A percentile compares a stretch with the other conserved stretches of the same genome.
phyloP scores from a whole-genome alignment of 345 rosid genomes.

The Salix suchowensis region DNA sequence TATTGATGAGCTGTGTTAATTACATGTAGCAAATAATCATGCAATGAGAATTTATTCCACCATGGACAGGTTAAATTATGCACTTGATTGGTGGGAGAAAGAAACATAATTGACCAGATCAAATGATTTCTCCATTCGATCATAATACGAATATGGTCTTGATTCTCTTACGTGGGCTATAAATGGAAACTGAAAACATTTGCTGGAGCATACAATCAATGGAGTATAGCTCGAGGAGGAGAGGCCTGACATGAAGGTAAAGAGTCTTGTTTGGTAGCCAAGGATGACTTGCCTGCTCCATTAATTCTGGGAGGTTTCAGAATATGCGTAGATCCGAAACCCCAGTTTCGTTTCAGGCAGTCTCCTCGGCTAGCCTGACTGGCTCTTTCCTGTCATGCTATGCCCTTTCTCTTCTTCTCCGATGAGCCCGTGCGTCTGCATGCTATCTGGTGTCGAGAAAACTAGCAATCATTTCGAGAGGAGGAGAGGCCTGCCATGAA shows the following conservation, averaged over 20 bases:
- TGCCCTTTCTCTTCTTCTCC: slow-evolving; percentile 18
- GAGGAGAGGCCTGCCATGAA: slow-evolving; percentile 34
- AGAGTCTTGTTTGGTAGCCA: slow-evolving; percentile 39
- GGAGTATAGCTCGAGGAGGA: slow-evolving; percentile 1
- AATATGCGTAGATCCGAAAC: neutral
- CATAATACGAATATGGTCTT: neutral
- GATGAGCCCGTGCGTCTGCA: neutral
- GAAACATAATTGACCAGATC: neutral
- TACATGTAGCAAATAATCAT: neutral
- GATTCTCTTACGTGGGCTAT: neutral
- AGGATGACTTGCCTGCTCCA: slow-evolving; percentile 57
- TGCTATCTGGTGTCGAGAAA: neutral
- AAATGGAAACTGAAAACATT: neutral
- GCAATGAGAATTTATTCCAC: slow-evolving; percentile 15
- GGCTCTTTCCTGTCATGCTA: slow-evolving; percentile 34
- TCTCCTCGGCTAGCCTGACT: slow-evolving; percentile 40
- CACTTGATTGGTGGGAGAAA: neutral
- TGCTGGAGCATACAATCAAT: neutral
- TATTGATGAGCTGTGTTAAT: neutral
- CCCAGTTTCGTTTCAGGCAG: slow-evolving; percentile 24
- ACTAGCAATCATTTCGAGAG: neutral
- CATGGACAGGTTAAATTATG: neutral
- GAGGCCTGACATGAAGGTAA: slow-evolving; percentile 41
- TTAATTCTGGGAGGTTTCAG: neutral
- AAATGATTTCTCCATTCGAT: neutral